Base-by-base conservation (phyloP, 2,329 filamentous ascomycete species). In the Fusarium pilosicola region DNA sequence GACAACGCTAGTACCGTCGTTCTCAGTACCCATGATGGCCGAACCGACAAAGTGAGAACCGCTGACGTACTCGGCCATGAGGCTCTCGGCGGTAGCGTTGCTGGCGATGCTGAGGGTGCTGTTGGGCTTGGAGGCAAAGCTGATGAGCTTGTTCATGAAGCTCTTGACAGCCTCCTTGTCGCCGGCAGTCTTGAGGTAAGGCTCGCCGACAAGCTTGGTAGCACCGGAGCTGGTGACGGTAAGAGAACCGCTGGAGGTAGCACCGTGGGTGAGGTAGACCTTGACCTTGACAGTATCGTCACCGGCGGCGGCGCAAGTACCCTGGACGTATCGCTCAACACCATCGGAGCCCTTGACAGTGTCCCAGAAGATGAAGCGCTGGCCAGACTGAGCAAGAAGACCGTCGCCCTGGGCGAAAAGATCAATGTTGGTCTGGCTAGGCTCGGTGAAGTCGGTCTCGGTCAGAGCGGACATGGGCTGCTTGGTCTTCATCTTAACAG, bases 91-190 rank as follows among this genome's bases (percentile, higher is more conserved):
- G 38, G 84, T 86, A 38, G 62, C 65, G 38, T 77, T 78, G 36
- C 61, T 56, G 0, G 86, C 82, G 74, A 92, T 91, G 74, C 83
- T 85, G 22, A 93, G 84, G 17, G 83, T 85, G 55, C 85, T 82
- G 44, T 86, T 89, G 20, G 90, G 91, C n/a, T 86, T 87, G 28
- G 88, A 84, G 45, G 91, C 90, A 62, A 90, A 88, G 39, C 90
- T 90, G 34, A 93, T 89, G 81, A 93, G 92, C 74, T 89, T 86
- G 70, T 85, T 87, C 74, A 90, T 85, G 20, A 85, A 80, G 11
- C 71, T 60, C n/a, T 71, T 86, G 79, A 89, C 87, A 38, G 86
- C 82, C 52, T 83, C 84, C 86, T 75, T 77, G 34, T 78, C 76
- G 11, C 74, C 79, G 1, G 73, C 65, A 2, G 77, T 85, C 66